Evolutionary conservation across 371 early-diverging fungal species (phyloP).

Genomic region (Zychaea mexicana): DNA sequence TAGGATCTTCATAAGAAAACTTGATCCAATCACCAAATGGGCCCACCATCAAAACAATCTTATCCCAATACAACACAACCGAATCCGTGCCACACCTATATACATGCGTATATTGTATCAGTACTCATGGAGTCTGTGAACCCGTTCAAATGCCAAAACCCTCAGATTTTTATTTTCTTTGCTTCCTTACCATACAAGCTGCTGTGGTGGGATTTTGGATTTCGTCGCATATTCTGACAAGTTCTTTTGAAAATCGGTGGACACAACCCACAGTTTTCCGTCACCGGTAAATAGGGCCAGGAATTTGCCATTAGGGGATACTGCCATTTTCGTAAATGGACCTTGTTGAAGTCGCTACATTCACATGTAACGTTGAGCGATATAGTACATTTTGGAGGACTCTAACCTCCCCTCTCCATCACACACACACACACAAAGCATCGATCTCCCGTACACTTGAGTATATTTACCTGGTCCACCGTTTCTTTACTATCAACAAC

Average conservation of each 20-base stretch:
- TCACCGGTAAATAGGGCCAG: slow-evolving; percentile 82
- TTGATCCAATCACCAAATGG: slow-evolving; percentile 93
- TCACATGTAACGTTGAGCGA: too few species aligned
- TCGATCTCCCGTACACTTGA: too few species aligned
- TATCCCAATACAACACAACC: slow-evolving; percentile 84
- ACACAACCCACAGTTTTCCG: slow-evolving; percentile 91
- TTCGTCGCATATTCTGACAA: slow-evolving; percentile 83
- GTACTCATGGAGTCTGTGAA: background rate
- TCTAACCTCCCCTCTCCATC: too few species aligned
- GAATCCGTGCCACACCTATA: slow-evolving; percentile 94
- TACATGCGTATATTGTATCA: background rate
- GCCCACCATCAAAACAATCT: slow-evolving; percentile 85
- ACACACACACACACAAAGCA: background rate
- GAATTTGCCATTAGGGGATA: slow-evolving; percentile 93
- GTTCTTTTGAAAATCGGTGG: slow-evolving; percentile 92
- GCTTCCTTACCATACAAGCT: slow-evolving; percentile 76
- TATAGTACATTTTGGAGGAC: too few species aligned
- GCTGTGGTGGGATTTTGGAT: slow-evolving; percentile 71
- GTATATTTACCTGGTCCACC: slow-evolving; percentile 77
- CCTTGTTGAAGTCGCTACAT: slow-evolving; percentile 84
- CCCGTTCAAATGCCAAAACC: too few species aligned
- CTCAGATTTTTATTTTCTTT: too few species aligned
- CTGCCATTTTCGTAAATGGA: slow-evolving; percentile 85
- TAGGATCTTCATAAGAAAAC: slow-evolving; percentile 78
- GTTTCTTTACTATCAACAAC: slow-evolving; percentile 80